phyloP scores from a whole-genome alignment of 225 moss, liverwort and hornwort genomes.

The Sphagnum tenellum region DNA sequence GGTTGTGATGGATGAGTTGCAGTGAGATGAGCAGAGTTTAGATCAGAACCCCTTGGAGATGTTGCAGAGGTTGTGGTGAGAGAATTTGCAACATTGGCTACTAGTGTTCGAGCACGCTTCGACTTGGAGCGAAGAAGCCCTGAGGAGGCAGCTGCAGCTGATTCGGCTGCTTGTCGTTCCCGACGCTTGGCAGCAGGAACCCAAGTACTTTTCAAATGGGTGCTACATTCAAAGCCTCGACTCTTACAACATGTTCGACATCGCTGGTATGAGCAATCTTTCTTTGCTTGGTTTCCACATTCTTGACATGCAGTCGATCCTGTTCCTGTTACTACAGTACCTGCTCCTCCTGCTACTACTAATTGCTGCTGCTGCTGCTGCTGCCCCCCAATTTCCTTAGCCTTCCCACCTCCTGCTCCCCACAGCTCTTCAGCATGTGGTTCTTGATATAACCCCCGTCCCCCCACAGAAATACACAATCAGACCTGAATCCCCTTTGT shows the following conservation, averaged over 20 bases:
- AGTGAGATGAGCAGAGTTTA: slow-evolving; percentile 44
- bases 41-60: slow-evolving; percentile 78
- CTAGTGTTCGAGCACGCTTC: slow-evolving; percentile 68
- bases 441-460: not conserved
- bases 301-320: slow-evolving; percentile 80
- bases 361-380: no score
- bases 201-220: slow-evolving; percentile 97
- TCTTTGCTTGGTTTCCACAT: slow-evolving; percentile 97
- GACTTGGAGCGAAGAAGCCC: slow-evolving; percentile 91
- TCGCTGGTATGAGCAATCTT: slow-evolving; percentile 83
- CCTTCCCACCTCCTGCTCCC: slow-evolving; percentile 14
- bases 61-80: slow-evolving; percentile 74
- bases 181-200: slow-evolving; percentile 95
- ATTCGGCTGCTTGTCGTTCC: slow-evolving; percentile 92
- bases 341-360: no score
- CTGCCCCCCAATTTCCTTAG: slow-evolving; percentile 16
- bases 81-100: slow-evolving; percentile 63
- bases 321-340: not conserved
- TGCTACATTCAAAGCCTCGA: slow-evolving; percentile 86
- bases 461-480: no score
- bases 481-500: no score
- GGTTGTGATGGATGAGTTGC: slow-evolving; percentile 31
- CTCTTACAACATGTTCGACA: slow-evolving; percentile 97
- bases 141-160: slow-evolving; percentile 76
- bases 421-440: not conserved